A percentile compares a stretch with the other conserved stretches of the same genome.
Evolutionary conservation across 2,329 filamentous ascomycete genomes (phyloP).

Genomic region (Fusarium duplospermum): DNA sequence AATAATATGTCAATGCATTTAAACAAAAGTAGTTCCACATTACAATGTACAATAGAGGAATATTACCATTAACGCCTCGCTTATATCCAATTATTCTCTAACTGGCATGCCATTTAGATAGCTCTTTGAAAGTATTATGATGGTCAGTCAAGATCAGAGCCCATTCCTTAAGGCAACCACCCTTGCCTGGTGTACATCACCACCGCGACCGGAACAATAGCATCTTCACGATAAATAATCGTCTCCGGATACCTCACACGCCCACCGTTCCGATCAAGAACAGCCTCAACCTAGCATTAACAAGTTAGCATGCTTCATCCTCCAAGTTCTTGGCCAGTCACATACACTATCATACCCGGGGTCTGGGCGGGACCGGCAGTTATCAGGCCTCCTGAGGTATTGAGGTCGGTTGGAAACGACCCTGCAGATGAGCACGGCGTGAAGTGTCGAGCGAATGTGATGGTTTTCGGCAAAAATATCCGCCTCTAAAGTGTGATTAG

Average conservation of each 20-base stretch:
- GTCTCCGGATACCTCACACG: not conserved
- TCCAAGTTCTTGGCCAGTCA: rapidly evolving
- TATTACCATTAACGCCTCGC: too few species aligned
- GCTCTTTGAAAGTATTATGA: not conserved
- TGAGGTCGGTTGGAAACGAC: not conserved
- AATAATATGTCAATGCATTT: too few species aligned
- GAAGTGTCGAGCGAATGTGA: not conserved
- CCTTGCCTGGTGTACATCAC: slow-evolving; percentile 8
- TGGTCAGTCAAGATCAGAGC: too few species aligned
- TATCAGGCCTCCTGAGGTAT: rapidly evolving
- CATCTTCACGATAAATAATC: slow-evolving; percentile 20
- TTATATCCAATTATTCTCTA: too few species aligned
- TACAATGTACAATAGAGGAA: too few species aligned
- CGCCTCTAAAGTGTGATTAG: not conserved
- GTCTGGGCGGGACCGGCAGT: not conserved
- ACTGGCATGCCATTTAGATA: not conserved
- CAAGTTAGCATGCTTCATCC: not conserved
- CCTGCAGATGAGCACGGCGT: not conserved
- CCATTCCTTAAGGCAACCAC: not conserved
- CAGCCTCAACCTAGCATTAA: not conserved
- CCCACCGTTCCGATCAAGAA: not conserved
- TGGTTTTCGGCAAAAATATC: slow-evolving; percentile 1
- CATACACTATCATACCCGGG: slow-evolving; percentile 13
- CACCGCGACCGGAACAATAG: slow-evolving; percentile 7
- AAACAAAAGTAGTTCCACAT: too few species aligned